Evolutionary conservation across 1,284 basidiomycete genomes (phyloP).

Genomic region (Waitea zeae): DNA sequence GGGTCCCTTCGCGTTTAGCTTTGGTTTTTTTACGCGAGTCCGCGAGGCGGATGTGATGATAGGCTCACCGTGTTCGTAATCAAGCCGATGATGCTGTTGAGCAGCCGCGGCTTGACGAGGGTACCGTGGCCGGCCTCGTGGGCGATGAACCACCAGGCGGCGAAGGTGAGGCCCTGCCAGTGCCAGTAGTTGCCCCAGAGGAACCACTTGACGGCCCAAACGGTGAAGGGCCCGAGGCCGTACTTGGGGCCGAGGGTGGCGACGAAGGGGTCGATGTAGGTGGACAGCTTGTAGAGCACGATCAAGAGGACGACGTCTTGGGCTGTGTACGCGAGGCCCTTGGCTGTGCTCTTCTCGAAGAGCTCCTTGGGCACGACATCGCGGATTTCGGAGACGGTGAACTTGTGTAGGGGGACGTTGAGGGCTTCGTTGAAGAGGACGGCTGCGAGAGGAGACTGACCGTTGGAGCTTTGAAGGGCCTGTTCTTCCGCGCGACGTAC

Average conservation of each 20-base stretch:
- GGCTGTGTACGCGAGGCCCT: conserved; percentile 31
- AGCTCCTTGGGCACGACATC: no score
- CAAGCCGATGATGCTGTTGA: conserved; percentile 95
- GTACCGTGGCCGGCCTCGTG: conserved; percentile 93
- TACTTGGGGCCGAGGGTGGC: conserved; percentile 34
- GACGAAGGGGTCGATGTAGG: conserved; percentile 51
- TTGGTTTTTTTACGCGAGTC: no score
- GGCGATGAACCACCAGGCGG: conserved; percentile 89
- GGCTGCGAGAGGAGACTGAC: no score
- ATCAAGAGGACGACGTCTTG: conserved; percentile 66
- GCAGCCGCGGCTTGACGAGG: conserved; percentile 84
- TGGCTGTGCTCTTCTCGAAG: no score
- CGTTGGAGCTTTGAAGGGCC: no score
- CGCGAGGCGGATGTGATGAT: no score
- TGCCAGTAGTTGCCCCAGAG: conserved; percentile 78
- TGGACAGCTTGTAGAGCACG: conserved; percentile 52
- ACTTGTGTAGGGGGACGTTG: no score
- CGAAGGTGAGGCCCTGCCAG: conserved; percentile 74
- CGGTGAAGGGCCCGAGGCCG: conserved; percentile 47
- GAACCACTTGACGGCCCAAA: conserved; percentile 41
- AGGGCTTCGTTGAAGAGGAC: no score
- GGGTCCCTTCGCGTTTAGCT: conserved; percentile 3
- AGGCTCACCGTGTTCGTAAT: no score
- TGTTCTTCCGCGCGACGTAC: no score
- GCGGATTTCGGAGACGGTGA: no score